Evolutionary conservation across 208 protist genomes (phyloP), one percentile per base, ranked within the genome.

Genomic region (Trypanosomatidae sp.): DNA sequence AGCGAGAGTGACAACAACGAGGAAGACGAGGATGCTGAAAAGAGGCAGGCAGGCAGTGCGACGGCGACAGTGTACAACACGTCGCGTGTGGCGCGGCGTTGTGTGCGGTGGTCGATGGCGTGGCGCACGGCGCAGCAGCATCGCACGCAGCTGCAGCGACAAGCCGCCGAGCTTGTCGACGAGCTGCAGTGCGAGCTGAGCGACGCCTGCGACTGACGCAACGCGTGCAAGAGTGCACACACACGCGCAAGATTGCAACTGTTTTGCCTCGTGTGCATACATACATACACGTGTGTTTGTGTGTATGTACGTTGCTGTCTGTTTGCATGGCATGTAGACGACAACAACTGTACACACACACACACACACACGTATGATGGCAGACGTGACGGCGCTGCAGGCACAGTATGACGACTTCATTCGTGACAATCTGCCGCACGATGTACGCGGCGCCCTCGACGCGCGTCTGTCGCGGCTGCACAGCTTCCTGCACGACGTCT

Each of bases 161-260:
- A 53, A 1, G 65, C 62, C 4, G 54, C 43, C 8, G 72, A 70
- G 4, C 38, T 81, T 1, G 57, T 43, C 21, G 72, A 81, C 37
- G 64, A 75, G 32, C 38, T 76, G 16, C 67, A 81, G 50, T 55
- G 57, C 24, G 67, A 66, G 19, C 44, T 76, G 35, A 76, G 58
- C 15, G 72, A 77, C 37, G 26, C 38, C 13, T 40, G 35, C 48
- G 37, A 60, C 13, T 48, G 25, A 37, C 30, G 4, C 30, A 48
- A 1, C 10, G 19, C n/a, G 26, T 28, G 8, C 30, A 35, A 35
- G n/a, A n/a, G n/a, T n/a, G n/a, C n/a, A n/a, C n/a, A n/a, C n/a
- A n/a, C n/a, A n/a, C n/a, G n/a, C n/a, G n/a, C n/a, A 35, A 35
- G 11, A n/a, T 35, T 35, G n/a, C n/a, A 35, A 35, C n/a, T 35